Evolutionary conservation across 495 filamentous ascomycete genomes (phyloP).

Genomic region (Penicillium maclennaniae): DNA sequence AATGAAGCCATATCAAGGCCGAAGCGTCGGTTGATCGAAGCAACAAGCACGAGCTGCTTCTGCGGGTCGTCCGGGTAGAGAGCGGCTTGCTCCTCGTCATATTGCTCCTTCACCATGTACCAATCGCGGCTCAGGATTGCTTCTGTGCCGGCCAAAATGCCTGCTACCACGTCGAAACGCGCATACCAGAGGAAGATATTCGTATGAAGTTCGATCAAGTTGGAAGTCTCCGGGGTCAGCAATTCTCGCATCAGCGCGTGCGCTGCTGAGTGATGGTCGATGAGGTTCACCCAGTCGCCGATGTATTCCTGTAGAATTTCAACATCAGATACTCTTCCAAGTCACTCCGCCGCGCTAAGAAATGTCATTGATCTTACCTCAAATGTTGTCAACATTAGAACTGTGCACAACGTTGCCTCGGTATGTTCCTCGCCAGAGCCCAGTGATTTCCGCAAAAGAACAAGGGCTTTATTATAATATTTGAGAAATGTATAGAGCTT

Average conservation of each 20-base stretch:
- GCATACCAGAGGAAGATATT: conserved; percentile 82
- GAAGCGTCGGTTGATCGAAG: conserved; percentile 66
- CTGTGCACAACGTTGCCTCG: conserved; percentile 77
- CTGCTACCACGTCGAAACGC: conserved; percentile 81
- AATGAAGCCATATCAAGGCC: conserved; percentile 77
- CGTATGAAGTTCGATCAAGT: conserved; percentile 61
- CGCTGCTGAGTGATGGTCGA: conserved; percentile 89
- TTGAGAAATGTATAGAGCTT: conserved; percentile 77
- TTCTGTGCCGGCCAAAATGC: conserved; percentile 75
- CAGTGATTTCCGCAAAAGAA: conserved; percentile 67
- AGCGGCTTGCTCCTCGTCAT: conserved; percentile 55
- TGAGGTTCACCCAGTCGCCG: conserved; percentile 89
- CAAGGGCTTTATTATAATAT: conserved; percentile 86
- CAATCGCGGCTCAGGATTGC: conserved; percentile 73
- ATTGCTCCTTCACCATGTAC: conserved; percentile 64
- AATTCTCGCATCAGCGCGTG: conserved; percentile 73
- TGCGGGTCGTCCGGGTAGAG: conserved; percentile 58
- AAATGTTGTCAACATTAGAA: conserved; percentile 87
- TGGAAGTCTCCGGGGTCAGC: conserved; percentile 72
- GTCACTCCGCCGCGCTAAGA: neutral
- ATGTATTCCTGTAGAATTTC: conserved; percentile 68
- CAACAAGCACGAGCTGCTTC: conserved; percentile 61
- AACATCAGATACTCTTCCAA: neutral
- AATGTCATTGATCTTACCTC: conserved; percentile 56
- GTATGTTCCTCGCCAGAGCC: conserved; percentile 63